These are phyloP conservation scores for Metschnikowia peoriensis DNA, from an alignment of 805 yeast species.

Conservation along the genomic window DNA sequence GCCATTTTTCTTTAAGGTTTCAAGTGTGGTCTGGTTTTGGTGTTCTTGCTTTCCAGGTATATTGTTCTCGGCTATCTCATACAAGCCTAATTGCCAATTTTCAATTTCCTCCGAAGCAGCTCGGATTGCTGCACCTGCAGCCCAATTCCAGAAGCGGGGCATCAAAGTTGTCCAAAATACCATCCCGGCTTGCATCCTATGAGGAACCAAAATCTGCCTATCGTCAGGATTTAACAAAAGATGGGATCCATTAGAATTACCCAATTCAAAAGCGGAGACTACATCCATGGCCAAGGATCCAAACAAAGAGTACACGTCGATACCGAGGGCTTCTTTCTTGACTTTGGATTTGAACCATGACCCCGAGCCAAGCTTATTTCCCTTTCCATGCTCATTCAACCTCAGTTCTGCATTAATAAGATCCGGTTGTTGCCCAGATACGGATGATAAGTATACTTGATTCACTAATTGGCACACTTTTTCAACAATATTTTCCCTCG, in stretches of 20 bases:
- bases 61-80: constrained; percentile 33
- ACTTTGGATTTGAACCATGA: constrained; percentile 30
- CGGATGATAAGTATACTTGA: constrained; percentile 28
- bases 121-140: constrained; percentile 40
- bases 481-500: constrained; percentile 25
- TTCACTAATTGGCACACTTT: constrained; percentile 28
- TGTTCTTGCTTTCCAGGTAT: constrained; percentile 20
- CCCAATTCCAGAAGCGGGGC: constrained; percentile 54
- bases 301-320: constrained; percentile 59
- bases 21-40: constrained; percentile 32
- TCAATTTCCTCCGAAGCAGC: constrained; percentile 40
- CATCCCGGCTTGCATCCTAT: constrained; percentile 51
- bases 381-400: constrained; percentile 35
- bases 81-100: constrained; percentile 45
- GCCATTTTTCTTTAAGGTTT: constrained; percentile 33
- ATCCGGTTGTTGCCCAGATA: constrained; percentile 33
- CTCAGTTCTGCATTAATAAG: constrained; percentile 31
- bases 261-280: constrained; percentile 59
- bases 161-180: constrained; percentile 64
- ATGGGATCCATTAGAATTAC: constrained; percentile 45
- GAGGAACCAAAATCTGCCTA: constrained; percentile 42
- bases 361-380: constrained; percentile 22
- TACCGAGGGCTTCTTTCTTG: constrained; percentile 32
- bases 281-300: constrained; percentile 73
- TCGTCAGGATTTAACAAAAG: constrained; percentile 40